phyloP scores from a whole-genome alignment of 1,139 yeast genomes.

The Sugiyamaella xylanicola region DNA sequence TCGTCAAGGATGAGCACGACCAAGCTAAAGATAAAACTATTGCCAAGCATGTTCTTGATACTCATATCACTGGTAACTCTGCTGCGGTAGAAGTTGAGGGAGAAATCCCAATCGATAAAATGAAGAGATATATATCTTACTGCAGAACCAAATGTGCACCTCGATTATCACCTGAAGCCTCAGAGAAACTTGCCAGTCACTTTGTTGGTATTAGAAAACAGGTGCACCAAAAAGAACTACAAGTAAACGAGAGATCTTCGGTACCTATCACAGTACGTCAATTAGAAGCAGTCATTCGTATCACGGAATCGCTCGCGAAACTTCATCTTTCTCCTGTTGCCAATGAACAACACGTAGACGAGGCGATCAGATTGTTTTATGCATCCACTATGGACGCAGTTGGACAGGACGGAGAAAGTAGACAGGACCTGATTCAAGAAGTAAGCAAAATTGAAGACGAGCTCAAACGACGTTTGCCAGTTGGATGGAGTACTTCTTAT shows the following conservation, averaged over 20 bases:
- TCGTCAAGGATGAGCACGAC: constrained; percentile 93
- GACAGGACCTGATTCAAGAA: constrained; percentile 61
- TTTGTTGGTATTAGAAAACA: constrained; percentile 88
- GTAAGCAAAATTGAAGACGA: constrained; percentile 81
- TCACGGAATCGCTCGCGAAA: constrained; percentile 92
- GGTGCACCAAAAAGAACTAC: constrained; percentile 77
- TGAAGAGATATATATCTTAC: constrained; percentile 91
- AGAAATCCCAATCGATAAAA: constrained; percentile 84
- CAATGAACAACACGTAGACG: constrained; percentile 86
- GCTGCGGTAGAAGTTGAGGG: constrained; percentile 62
- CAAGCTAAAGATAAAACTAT: constrained; percentile 82
- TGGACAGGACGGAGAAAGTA: constrained; percentile 68
- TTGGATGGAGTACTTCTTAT: constrained; percentile 95
- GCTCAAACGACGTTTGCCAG: constrained; percentile 85
- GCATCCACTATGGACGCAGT: constrained; percentile 99
- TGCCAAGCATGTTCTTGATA: constrained; percentile 93
- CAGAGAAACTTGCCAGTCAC: constrained; percentile 89
- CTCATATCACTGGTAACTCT: constrained; percentile 76
- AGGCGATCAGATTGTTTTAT: constrained; percentile 89
- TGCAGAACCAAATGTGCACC: constrained; percentile 93
- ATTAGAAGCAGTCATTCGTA: constrained; percentile 94
- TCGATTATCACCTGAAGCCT: constrained; percentile 82
- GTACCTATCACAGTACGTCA: constrained; percentile 98
- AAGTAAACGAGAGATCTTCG: constrained; percentile 85
- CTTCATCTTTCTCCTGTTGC: constrained; percentile 82